Evolutionary conservation across 2,329 filamentous ascomycete genomes (phyloP), one percentile per base, ranked within the genome.

Genomic region (Zasmidium cellare): DNA sequence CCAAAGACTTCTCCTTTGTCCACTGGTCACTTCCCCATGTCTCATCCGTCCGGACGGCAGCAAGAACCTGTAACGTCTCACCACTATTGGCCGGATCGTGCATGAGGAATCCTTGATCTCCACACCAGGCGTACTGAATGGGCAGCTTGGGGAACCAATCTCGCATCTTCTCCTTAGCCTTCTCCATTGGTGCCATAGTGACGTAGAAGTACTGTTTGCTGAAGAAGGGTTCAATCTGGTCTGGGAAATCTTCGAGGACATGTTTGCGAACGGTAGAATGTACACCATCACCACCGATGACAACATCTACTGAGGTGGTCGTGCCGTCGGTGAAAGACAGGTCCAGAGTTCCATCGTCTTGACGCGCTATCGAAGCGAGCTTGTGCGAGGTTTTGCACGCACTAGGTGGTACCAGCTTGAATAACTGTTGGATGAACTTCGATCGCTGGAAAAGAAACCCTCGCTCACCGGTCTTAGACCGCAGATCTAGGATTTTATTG

Each of bases 131-230:
- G 16, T 41, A 41, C 35, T 41, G 35, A 14, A 41, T 41, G 12
- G 35, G 35, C 3, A 41, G 35, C 35, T 41, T 3, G 5, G 35
- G 35, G 16, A 41, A 41, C 12, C n/a, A 18, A 14, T 60, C 55
- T 20, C 63, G 65, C 1, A 69, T 48, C 11, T 59, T 56, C 14
- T 46, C 52, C 24, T 58, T 53, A 3, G 63, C 65, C n/a, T 65
- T 46, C n/a, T 51, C 46, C 77, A 87, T 87, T 0, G 84, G 82
- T 1, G 87, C 75, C 2, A 88, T 69, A 0, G 82, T 81, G 3
- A 86, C 78, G 70, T 85, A 88, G 31, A 82, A 85, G 70, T 83
- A 83, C 58, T 85, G 83, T 24, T 80, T 75, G 0, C 80, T 80
- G 66, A 84, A 87, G 1, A 73, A 69, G 0, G 84, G 75, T 3